Percentiles rank a stretch among this genome's conserved stretches.
Conservation (phyloP, 208 protist genomes). For the Porcisia deanei region DNA sequence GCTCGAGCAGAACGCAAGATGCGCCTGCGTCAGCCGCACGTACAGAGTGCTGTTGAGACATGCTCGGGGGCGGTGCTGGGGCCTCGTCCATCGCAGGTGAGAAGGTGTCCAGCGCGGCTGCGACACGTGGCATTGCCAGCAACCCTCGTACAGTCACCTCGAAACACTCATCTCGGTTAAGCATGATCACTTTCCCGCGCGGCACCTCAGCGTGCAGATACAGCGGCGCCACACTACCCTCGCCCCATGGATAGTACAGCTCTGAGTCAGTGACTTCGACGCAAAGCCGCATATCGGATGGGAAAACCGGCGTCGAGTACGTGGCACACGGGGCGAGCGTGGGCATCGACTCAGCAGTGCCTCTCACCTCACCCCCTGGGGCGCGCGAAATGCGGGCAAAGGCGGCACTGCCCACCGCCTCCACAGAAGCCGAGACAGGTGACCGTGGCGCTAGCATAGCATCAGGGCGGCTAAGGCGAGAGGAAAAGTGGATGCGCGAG, state of each 20-base stretch:
- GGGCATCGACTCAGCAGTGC: not conserved
- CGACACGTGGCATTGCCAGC: constrained; percentile 23
- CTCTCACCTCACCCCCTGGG: not conserved
- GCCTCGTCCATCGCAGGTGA: not conserved
- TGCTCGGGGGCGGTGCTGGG: not conserved
- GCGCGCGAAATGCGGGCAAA: constrained; percentile 19
- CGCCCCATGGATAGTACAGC: constrained; percentile 60
- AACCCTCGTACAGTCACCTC: constrained; percentile 40
- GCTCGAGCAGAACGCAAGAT: too few species aligned
- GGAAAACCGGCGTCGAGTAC: constrained; percentile 53
- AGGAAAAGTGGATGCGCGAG: constrained; percentile 51
- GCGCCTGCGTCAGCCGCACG: not conserved
- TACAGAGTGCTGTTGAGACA: not conserved
- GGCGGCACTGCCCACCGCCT: constrained; percentile 27
- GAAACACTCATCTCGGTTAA: constrained; percentile 45
- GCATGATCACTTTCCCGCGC: constrained; percentile 23
- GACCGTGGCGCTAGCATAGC: constrained; percentile 23
- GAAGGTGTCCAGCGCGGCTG: constrained; percentile 4
- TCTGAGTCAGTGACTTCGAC: constrained; percentile 33
- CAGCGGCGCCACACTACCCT: constrained; percentile 41
- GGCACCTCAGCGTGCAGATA: constrained; percentile 42
- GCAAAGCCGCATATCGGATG: constrained; percentile 41
- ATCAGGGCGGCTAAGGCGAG: constrained; percentile 13
- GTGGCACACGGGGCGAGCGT: constrained; percentile 4
- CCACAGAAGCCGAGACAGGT: constrained; percentile 18